Percentiles rank a stretch among this genome's conserved stretches.
phyloP scores from a whole-genome alignment of 768 basidiomycete genomes.

The Suillus subaureus region DNA sequence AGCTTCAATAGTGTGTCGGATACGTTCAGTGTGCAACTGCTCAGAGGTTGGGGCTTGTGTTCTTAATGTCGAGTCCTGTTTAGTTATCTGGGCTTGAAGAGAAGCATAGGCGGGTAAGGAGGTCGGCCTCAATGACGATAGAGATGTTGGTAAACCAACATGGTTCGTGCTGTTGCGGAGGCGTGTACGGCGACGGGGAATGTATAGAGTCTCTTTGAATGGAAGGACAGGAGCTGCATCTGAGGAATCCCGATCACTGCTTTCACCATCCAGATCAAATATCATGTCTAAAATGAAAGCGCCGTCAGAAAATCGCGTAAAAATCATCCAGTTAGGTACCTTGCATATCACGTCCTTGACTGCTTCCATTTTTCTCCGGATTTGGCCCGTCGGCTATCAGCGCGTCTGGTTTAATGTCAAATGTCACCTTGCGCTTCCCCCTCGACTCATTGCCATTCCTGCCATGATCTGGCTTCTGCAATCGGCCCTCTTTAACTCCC shows the following conservation, averaged over 20 bases:
- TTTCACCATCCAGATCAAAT: conserved; percentile 68
- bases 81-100: conserved; percentile 36
- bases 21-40: conserved; percentile 16
- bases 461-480: conserved; percentile 23
- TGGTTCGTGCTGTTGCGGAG: conserved; percentile 29
- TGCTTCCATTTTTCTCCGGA: conserved; percentile 35
- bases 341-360: conserved; percentile 38
- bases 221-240: conserved; percentile 40
- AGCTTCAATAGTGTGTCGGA: neutral
- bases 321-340: conserved; percentile 40
- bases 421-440: conserved; percentile 72
- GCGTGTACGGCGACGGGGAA: conserved; percentile 27
- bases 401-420: conserved; percentile 64
- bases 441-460: conserved; percentile 39
- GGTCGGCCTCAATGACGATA: conserved; percentile 61
- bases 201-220: conserved; percentile 32
- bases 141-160: conserved; percentile 53
- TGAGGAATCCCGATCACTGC: conserved; percentile 31
- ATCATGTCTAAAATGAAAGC: conserved; percentile 53
- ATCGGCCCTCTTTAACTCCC: conserved; percentile 17
- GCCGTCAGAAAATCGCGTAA: neutral
- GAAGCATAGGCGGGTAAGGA: conserved; percentile 73
- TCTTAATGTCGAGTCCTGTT: conserved; percentile 3
- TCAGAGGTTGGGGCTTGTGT: conserved; percentile 1
- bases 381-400: conserved; percentile 46